Conservation (phyloP, 495 filamentous ascomycete species). For the Sordaria brevicollis region DNA sequence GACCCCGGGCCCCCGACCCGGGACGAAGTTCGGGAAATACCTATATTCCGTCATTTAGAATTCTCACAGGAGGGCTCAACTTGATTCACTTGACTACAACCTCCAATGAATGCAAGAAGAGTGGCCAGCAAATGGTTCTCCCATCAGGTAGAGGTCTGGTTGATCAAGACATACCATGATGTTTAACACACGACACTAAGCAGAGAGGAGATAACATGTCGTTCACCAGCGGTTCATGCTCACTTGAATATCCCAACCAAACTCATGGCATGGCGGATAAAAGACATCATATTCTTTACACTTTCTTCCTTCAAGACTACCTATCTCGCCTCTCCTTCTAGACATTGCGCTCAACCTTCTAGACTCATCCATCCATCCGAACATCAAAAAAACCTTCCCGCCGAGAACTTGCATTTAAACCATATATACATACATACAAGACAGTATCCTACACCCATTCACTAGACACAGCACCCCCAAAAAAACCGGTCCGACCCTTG, state of each 20-base stretch:
- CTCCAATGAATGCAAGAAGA: too few species aligned
- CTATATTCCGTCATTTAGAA: background rate
- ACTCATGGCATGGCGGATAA: background rate
- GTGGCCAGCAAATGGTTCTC: too few species aligned
- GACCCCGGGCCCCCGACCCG: background rate
- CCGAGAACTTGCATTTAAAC: background rate
- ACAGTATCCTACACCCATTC: background rate
- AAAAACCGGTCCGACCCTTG: background rate
- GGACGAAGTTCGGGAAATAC: background rate
- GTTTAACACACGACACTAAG: too few species aligned
- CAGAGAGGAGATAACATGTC: too few species aligned
- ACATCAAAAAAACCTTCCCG: background rate
- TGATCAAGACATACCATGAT: too few species aligned
- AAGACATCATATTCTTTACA: background rate
- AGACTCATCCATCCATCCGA: background rate
- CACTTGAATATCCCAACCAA: background rate
- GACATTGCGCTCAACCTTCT: background rate
- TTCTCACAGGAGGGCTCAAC: background rate
- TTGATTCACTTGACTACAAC: too few species aligned
- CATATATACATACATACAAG: background rate
- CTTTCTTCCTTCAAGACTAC: background rate
- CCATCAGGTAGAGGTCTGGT: too few species aligned
- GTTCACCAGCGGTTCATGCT: too few species aligned
- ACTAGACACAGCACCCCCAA: background rate
- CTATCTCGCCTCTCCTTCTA: background rate